Base-by-base conservation (phyloP, 306 rosid genomes). In the Prinsepia uniflora region DNA sequence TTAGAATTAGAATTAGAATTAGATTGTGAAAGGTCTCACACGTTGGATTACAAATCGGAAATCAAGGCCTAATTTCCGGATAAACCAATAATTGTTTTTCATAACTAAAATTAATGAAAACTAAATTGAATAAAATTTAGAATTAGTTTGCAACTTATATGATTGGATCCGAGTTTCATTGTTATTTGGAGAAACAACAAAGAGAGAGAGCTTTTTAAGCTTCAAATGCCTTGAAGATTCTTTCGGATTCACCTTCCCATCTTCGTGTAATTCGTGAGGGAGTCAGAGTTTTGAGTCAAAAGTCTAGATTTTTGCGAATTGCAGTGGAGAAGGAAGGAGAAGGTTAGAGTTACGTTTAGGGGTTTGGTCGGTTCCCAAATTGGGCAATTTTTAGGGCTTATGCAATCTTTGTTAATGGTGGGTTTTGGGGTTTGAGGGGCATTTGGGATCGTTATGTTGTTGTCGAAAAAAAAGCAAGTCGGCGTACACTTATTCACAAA, bases 51-150 rank as follows among this genome's bases (percentile, higher is more conserved):
- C 10, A 30, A 59, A 73, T 74, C 79, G 83, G 66, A 74, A 81
- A 47, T 77, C 48, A n/a, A 57, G 81, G 80, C 86, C 43, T n/a
- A 72, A 81, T 70, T 60, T 72, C 75, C 74, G 84, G 50, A 11
- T 20, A 42, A 63, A 72, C 66, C 73, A 30, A 3, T 49, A 55
- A 69, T 69, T 12, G 44, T 47, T 46, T 20, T 8, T 34, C 59
- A 9, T 22, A 48, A 17, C 6, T 40, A 6, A 18, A 63, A 18
- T 18, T 18, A 17, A 53, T 22, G 0, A 53, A 30, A 30, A 18
- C 10, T 18, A 63, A 18, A 40, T 8, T 1, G 5, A 42, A n/a
- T 8, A 5, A 42, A 63, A 34, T 59, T 63, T 40, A 63, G 34
- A 41, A 36, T 15, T 8, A 12, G n/a, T 46, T 22, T 30, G 57